Conservation (phyloP, 2,329 filamentous ascomycete species). For the Colletotrichum higginsianum region DNA sequence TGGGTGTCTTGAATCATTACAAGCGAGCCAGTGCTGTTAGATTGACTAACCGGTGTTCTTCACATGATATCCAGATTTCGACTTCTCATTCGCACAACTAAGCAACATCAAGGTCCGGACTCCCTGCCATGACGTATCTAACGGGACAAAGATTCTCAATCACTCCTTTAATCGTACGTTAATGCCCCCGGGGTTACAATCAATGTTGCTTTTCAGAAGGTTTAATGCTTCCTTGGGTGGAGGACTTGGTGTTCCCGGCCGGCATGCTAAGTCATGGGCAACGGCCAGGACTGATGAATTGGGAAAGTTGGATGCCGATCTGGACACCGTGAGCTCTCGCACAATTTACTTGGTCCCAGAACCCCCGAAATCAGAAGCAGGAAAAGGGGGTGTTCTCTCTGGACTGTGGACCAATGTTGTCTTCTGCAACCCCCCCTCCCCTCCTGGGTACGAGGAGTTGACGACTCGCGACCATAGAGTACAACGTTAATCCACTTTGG, state of each 20-base stretch:
- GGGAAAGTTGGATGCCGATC: not conserved
- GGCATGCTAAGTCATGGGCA: conserved; percentile 3
- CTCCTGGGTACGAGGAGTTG: not conserved
- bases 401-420: conserved; percentile 8
- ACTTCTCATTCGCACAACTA: not conserved
- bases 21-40: not conserved
- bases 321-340: not conserved
- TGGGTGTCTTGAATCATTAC: no score
- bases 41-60: not conserved
- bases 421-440: not conserved
- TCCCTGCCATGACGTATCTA: not conserved
- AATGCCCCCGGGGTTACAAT: not conserved
- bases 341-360: not conserved
- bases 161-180: not conserved
- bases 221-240: not conserved
- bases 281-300: not conserved
- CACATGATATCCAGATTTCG: no score
- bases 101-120: not conserved
- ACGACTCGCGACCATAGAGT: conserved; percentile 1
- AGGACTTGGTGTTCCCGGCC: not conserved
- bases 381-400: conserved; percentile 13
- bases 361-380: not conserved
- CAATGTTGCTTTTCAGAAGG: not conserved
- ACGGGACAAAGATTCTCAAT: no score
- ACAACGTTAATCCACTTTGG: conserved; percentile 27